Evolutionary conservation across 345 rosid genomes (phyloP), one percentile per base, ranked within the genome.

Genomic region (Anastatica hierochuntica): DNA sequence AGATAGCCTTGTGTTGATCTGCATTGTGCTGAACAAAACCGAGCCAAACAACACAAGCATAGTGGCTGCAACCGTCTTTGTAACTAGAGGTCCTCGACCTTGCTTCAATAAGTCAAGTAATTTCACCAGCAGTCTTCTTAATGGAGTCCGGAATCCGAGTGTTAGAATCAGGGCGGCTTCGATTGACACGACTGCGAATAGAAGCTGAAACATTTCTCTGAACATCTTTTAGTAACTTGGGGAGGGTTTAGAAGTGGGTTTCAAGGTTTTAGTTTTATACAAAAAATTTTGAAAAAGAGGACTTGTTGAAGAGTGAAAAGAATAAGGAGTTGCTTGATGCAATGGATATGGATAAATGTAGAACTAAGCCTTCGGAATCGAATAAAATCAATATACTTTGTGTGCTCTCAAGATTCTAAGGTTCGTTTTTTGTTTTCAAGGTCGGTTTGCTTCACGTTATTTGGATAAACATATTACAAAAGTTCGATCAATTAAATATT

Each of bases 31-130:
- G 15, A 40, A 67, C 62, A 60, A 0, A 47, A 67, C 66, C 14
- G 72, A 67, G 45, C 66, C 72, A 33, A 67, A 67, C 66, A 67
- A 53, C 27, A 67, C 57, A 39, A 67, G 44, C 66, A 67, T 60
- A 15, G 72, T 67, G 40, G 57, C 40, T 53, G 57, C 66, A 9
- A 60, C 72, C 10, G 72, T 67, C 31, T 60, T 60, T 19, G 46
- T 1, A 33, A 67, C 56, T 19, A 67, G 26, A 0, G 72, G 62
- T 53, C 41, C 66, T 31, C 72, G 54, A 10, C 72, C 72, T 67
- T 46, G 51, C 41, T 67, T 67, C 12, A 48, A 60, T 5, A 67
- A 11, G 56, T 67, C 72, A 17, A 67, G 45, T 34, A 67, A 17
- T 41, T 46, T 67, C 45, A 67, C 66, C n/a, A 67, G 50, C 6